phyloP scores from a whole-genome alignment of 2,329 filamentous ascomycete species.

The Sporothrix brunneoviolacea region DNA sequence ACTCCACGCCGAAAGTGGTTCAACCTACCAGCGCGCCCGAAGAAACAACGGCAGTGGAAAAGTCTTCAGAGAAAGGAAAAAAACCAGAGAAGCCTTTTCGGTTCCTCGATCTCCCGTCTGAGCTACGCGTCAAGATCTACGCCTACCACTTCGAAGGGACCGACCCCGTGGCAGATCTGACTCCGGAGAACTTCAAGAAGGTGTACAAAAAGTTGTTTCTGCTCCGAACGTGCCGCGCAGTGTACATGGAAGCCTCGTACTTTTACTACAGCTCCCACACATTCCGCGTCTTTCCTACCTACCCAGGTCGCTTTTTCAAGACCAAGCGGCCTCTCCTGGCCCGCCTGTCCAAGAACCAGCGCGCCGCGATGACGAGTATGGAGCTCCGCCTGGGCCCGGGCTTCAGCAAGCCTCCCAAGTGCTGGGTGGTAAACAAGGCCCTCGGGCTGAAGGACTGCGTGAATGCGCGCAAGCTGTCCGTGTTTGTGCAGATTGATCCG shows the following conservation, averaged over 20 bases:
- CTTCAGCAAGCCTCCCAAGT: conserved; percentile 62
- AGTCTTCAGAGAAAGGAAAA: background rate
- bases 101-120: conserved; percentile 62
- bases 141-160: conserved; percentile 50
- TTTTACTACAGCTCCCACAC: conserved; percentile 58
- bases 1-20: conserved; percentile 19
- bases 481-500: conserved; percentile 69
- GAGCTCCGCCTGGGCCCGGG: conserved; percentile 68
- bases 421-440: conserved; percentile 61
- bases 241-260: conserved; percentile 58
- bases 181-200: conserved; percentile 57
- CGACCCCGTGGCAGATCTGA: conserved; percentile 56
- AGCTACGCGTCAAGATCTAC: conserved; percentile 65
- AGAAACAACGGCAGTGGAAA: conserved; percentile 6
- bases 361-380: conserved; percentile 53
- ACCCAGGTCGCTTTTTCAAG: conserved; percentile 61
- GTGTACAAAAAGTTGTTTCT: conserved; percentile 54
- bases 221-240: conserved; percentile 52
- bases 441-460: conserved; percentile 58
- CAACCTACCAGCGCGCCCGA: background rate
- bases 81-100: conserved; percentile 42
- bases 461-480: conserved; percentile 51
- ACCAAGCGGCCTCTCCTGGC: conserved; percentile 65
- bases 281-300: conserved; percentile 61
- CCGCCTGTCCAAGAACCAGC: conserved; percentile 55